These are phyloP conservation scores for Trebouxia sp. DNA, from an alignment of 139 green algal species.

Conservation along the genomic window DNA sequence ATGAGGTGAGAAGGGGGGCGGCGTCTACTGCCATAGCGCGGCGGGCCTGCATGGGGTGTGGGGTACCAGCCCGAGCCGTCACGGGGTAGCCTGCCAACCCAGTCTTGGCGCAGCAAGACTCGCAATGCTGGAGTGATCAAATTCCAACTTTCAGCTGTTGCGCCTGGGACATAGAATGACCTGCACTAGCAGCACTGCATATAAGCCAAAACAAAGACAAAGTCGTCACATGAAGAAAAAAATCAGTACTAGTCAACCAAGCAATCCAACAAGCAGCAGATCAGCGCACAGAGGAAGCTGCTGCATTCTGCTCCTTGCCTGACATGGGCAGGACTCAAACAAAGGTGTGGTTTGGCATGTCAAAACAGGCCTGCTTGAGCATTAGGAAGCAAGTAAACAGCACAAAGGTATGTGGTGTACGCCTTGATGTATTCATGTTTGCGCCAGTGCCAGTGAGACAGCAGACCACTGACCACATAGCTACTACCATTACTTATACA, in stretches of 20 bases:
- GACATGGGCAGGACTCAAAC: no score
- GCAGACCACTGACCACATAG: not conserved
- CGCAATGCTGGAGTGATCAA: constrained; percentile 32
- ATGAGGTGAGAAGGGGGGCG: not conserved
- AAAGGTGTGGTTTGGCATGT: not conserved
- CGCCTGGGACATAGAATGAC: constrained; percentile 45
- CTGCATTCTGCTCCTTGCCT: no score
- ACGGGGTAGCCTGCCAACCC: not conserved
- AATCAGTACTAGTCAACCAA: not conserved
- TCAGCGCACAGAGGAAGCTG: no score
- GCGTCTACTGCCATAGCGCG: not conserved
- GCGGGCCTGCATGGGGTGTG: not conserved
- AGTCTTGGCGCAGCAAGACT: constrained; percentile 33
- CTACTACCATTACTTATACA: not conserved
- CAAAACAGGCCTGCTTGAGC: not conserved
- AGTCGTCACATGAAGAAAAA: not conserved
- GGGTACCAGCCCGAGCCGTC: not conserved
- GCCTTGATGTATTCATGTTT: not conserved
- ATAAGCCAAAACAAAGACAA: not conserved
- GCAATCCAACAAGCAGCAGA: not conserved
- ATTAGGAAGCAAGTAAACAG: not conserved
- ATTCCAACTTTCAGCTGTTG: constrained; percentile 40
- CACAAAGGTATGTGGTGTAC: not conserved
- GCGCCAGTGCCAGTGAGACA: not conserved
- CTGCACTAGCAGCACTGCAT: not conserved